phyloP scores from a whole-genome alignment of 352 stramenopile species.

The Vaucheria bursata region DNA sequence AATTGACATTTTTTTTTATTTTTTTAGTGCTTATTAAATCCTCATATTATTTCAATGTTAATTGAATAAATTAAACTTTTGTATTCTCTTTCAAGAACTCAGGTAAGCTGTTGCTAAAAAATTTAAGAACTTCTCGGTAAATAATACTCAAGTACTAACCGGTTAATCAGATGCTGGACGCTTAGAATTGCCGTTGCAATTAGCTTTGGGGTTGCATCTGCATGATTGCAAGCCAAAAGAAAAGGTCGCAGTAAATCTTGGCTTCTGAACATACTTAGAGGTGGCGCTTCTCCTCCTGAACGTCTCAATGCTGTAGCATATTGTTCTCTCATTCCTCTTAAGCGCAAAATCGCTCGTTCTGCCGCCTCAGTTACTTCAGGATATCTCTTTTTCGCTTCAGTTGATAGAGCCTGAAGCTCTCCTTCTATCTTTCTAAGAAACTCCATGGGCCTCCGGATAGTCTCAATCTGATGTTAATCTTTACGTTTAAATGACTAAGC shows the following conservation, averaged over 20 bases:
- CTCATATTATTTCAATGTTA: too few species aligned
- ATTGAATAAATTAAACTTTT: too few species aligned
- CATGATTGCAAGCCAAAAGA: slow-evolving; percentile 90
- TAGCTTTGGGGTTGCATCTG: slow-evolving; percentile 82
- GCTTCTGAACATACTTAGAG: slow-evolving; percentile 43
- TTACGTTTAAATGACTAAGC: too few species aligned
- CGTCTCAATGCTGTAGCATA: slow-evolving; percentile 75
- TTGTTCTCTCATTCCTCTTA: slow-evolving; percentile 83
- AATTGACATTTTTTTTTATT: too few species aligned
- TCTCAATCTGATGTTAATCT: too few species aligned
- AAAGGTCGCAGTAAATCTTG: slow-evolving; percentile 91
- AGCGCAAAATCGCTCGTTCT: slow-evolving; percentile 79
- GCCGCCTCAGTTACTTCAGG: slow-evolving; percentile 88
- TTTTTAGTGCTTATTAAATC: too few species aligned
- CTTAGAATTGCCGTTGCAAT: slow-evolving; percentile 82
- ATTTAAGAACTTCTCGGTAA: too few species aligned
- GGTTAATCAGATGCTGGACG: slow-evolving; percentile 68
- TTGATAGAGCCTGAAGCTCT: slow-evolving; percentile 69
- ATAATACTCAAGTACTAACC: too few species aligned
- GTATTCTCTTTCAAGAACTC: too few species aligned
- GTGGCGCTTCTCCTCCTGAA: slow-evolving; percentile 50
- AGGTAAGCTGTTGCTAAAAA: too few species aligned
- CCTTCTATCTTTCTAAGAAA: slow-evolving; percentile 75
- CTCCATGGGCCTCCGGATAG: too few species aligned
- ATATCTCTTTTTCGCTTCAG: slow-evolving; percentile 75